Conservation (phyloP, 2,329 filamentous ascomycete genomes). For the Curvularia sp. region DNA sequence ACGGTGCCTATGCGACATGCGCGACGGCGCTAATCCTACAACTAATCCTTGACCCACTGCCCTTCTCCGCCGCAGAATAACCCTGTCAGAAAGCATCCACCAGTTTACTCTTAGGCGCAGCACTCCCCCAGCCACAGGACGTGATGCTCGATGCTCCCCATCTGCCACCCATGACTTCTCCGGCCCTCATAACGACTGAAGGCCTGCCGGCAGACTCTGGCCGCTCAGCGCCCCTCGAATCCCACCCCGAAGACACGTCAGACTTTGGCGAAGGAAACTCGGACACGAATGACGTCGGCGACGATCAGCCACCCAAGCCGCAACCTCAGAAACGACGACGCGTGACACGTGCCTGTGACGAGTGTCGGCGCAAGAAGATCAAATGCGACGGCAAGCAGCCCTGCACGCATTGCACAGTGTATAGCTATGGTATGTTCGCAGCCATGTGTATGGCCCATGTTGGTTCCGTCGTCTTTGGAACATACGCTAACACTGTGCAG, state of each 20-base stretch:
- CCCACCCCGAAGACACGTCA: constrained; percentile 41
- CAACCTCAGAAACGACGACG: constrained; percentile 53
- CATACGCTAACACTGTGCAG: constrained; percentile 56
- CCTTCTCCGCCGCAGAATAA: constrained; percentile 38
- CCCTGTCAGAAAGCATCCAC: constrained; percentile 35
- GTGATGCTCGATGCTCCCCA: constrained; percentile 30
- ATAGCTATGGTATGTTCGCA: constrained; percentile 80
- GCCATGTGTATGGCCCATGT: constrained; percentile 3
- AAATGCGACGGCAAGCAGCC: constrained; percentile 64
- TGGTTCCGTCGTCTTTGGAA: background rate
- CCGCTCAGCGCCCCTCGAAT: constrained; percentile 38
- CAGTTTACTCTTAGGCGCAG: constrained; percentile 44
- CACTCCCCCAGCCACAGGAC: constrained; percentile 39
- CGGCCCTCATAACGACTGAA: constrained; percentile 44
- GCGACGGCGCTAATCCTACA: constrained; percentile 42
- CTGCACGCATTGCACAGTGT: constrained; percentile 91
- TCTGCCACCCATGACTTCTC: constrained; percentile 48
- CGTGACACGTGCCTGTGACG: constrained; percentile 55
- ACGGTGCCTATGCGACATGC: constrained; percentile 25
- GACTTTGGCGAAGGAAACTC: constrained; percentile 44
- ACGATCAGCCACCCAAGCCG: constrained; percentile 45
- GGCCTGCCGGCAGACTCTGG: constrained; percentile 39
- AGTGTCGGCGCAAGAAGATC: constrained; percentile 59
- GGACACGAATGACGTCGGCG: constrained; percentile 43
- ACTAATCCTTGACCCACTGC: constrained; percentile 41